Evolutionary conservation across 2,329 filamentous ascomycete genomes (phyloP).

Genomic region (Chaetoscypha palmicola): DNA sequence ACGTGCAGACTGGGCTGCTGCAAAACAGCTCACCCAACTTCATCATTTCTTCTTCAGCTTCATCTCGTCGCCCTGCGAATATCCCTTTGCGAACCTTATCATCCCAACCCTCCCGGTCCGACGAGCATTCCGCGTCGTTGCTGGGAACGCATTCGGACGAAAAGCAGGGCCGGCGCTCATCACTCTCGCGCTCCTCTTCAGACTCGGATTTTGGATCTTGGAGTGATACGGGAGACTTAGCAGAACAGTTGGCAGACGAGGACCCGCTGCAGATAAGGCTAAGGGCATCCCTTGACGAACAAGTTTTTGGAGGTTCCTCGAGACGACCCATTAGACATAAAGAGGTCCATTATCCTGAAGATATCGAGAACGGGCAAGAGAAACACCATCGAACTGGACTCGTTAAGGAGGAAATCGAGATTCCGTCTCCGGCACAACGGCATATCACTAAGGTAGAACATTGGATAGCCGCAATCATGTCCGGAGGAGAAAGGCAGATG

Average conservation of each 20-base stretch:
- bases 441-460: constrained; percentile 61
- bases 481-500: constrained; percentile 66
- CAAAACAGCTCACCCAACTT: constrained; percentile 66
- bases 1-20: constrained; percentile 54
- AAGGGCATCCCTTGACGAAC: constrained; percentile 56
- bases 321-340: constrained; percentile 47
- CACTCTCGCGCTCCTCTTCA: constrained; percentile 47
- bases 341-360: constrained; percentile 60
- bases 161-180: constrained; percentile 36
- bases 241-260: constrained; percentile 78
- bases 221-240: constrained; percentile 92
- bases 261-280: constrained; percentile 72
- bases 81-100: constrained; percentile 78
- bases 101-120: constrained; percentile 32
- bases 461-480: constrained; percentile 78
- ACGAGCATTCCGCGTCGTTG: constrained; percentile 39
- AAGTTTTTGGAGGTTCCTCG: constrained; percentile 46
- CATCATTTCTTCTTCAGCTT: constrained; percentile 78
- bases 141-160: constrained; percentile 37
- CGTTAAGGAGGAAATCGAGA: constrained; percentile 71
- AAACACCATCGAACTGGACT: constrained; percentile 35
- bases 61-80: constrained; percentile 65
- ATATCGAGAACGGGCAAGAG: constrained; percentile 34
- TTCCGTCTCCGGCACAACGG: constrained; percentile 61
- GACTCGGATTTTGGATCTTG: constrained; percentile 66